Conservation (phyloP, 2,329 filamentous ascomycete genomes). For the Sporothrix curviconia region DNA sequence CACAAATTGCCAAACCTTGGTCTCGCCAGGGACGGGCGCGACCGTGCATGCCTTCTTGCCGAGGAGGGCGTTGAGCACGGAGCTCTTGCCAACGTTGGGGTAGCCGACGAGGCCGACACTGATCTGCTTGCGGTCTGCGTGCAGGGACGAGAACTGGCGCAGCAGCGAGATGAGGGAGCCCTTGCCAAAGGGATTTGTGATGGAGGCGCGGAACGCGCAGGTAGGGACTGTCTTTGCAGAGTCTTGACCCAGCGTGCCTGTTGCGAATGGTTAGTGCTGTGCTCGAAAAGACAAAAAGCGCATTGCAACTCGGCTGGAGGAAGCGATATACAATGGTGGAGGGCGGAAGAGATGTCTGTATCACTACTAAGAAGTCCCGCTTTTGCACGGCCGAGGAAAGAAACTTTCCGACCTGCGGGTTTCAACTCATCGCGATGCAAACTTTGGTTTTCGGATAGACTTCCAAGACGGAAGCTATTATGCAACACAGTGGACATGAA, state of each 20-base stretch:
- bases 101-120: constrained; percentile 68
- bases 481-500: constrained; percentile 56
- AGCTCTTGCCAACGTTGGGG: constrained; percentile 92
- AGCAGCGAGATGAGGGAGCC: constrained; percentile 87
- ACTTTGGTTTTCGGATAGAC: constrained; percentile 63
- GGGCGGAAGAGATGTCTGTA: constrained; percentile 57
- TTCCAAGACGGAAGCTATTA: constrained; percentile 86
- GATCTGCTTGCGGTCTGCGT: constrained; percentile 66
- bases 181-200: constrained; percentile 96
- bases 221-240: constrained; percentile 86
- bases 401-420: constrained; percentile 50
- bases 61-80: constrained; percentile 87
- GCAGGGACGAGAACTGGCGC: constrained; percentile 80
- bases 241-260: constrained; percentile 89
- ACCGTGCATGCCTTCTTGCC: constrained; percentile 93
- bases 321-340: constrained; percentile 20
- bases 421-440: constrained; percentile 99
- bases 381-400: constrained; percentile 52
- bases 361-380: constrained; percentile 97
- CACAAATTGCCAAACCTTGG: constrained; percentile 59
- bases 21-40: constrained; percentile 87
- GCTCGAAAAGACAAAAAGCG: constrained; percentile 16
- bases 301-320: constrained; percentile 7
- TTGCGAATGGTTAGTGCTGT: constrained; percentile 20
- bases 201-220: constrained; percentile 86